phyloP scores from a whole-genome alignment of 2,329 filamentous ascomycete species.

The Daldinia sp. region DNA sequence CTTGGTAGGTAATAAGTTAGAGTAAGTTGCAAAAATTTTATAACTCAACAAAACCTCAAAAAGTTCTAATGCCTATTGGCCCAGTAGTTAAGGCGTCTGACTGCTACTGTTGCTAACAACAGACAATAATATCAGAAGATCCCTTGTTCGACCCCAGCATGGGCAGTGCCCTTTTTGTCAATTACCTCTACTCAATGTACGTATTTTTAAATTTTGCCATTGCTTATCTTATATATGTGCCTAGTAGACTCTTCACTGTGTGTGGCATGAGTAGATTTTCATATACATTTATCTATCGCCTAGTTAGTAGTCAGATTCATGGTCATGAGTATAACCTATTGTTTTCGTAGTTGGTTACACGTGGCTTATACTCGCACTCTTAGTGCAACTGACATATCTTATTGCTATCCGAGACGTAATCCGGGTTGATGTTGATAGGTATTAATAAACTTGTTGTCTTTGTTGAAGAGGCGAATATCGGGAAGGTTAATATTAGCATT shows the following conservation, averaged over 20 bases:
- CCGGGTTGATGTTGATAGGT: conserved; percentile 38
- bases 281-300: no score
- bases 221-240: no score
- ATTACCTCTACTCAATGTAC: no score
- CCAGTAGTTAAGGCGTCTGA: conserved; percentile 41
- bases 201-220: no score
- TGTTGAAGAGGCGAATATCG: conserved; percentile 48
- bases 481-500: conserved; percentile 47
- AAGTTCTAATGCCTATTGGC: conserved; percentile 33
- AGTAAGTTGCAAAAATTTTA: background rate
- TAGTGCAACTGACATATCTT: no score
- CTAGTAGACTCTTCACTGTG: no score
- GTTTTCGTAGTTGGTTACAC: no score
- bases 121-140: conserved; percentile 36
- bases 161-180: conserved; percentile 26
- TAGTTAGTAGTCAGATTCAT: no score
- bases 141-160: conserved; percentile 42
- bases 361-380: no score
- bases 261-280: no score
- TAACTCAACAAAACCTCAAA: background rate
- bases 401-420: conserved; percentile 37
- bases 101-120: conserved; percentile 25
- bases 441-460: conserved; percentile 45
- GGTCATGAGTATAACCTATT: no score
- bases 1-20: background rate